Evolutionary conservation across 2,329 filamentous ascomycete species (phyloP), one percentile per base, ranked within the genome.

Genomic region (Onygena corvina): DNA sequence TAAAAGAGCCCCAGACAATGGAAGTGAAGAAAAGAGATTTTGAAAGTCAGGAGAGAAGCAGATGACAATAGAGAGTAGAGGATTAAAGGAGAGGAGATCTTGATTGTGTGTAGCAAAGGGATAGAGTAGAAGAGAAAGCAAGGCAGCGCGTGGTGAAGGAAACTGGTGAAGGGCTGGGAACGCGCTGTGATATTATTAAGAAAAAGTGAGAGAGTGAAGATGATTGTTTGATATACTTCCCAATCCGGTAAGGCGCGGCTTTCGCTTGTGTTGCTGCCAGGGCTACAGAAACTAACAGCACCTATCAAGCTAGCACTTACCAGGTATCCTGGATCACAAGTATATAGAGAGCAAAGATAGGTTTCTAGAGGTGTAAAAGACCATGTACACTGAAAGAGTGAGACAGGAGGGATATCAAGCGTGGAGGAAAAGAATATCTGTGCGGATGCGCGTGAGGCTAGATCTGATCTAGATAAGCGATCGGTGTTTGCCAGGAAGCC

Each of bases 131-230:
- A 48, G 8, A 34, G 7, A 9, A 36, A 40, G 34, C n/a, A 30
- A 34, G 14, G 25, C n/a, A n/a, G n/a, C n/a, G n/a, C n/a, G n/a
- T n/a, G n/a, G n/a, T n/a, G n/a, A n/a, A n/a, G n/a, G n/a, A n/a
- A n/a, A n/a, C n/a, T n/a, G n/a, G n/a, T n/a, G 45, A 18, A 31
- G 36, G 33, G 44, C 50, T 36, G 47, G 49, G 46, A 48, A 51
- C 46, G 50, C 50, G 36, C 47, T 51, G 51, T 20, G 45, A 21
- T 6, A n/a, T 46, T 46, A 21, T 47, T n/a, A n/a, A n/a, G n/a
- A n/a, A 47, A 53, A 52, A 31, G 30, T 12, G 47, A 50, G 16
- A 23, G 3, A 18, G 6, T 38, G 11, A 23, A 23, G n/a, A 45
- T 23, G 31, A 46, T 46, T 46, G 46, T 27, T 36, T 47, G 46